Percentiles rank a stretch among this genome's conserved stretches.
Conservation (phyloP, 176 grass and related monocot genomes). For the Zoysia japonica region DNA sequence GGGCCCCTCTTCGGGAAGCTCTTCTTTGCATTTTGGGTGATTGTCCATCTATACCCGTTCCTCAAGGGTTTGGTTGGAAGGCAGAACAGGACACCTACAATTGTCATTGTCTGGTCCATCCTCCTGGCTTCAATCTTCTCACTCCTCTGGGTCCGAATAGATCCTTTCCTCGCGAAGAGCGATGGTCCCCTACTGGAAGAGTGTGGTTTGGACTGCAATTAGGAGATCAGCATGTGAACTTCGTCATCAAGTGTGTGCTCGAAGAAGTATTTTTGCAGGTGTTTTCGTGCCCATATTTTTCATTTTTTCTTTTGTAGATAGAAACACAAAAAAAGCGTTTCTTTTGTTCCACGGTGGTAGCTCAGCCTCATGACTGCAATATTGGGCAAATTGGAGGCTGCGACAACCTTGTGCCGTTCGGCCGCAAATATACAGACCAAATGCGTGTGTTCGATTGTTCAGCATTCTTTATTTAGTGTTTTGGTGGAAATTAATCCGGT, state of each 20-base stretch:
- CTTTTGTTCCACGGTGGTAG: constrained; percentile 53
- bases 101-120: constrained; percentile 79
- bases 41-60: constrained; percentile 77
- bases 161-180: constrained; percentile 62
- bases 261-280: constrained; percentile 55
- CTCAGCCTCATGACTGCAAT: constrained; percentile 50
- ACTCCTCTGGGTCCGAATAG: constrained; percentile 62
- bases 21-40: constrained; percentile 82
- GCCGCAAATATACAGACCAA: constrained; percentile 37
- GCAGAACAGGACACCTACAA: constrained; percentile 74
- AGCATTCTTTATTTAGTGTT: constrained; percentile 57
- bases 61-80: constrained; percentile 78
- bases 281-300: constrained; percentile 49
- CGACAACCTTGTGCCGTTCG: constrained; percentile 58
- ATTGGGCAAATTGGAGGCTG: constrained; percentile 50
- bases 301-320: constrained; percentile 50
- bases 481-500: constrained; percentile 35
- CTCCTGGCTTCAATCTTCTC: constrained; percentile 76
- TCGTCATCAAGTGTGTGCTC: constrained; percentile 28
- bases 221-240: constrained; percentile 39
- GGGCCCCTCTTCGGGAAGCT: constrained; percentile 73
- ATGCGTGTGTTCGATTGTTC: constrained; percentile 23
- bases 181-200: constrained; percentile 50
- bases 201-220: constrained; percentile 56
- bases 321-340: constrained; percentile 40